Conservation (phyloP, 2,329 filamentous ascomycete species). For the Byssochlamys sp. region DNA sequence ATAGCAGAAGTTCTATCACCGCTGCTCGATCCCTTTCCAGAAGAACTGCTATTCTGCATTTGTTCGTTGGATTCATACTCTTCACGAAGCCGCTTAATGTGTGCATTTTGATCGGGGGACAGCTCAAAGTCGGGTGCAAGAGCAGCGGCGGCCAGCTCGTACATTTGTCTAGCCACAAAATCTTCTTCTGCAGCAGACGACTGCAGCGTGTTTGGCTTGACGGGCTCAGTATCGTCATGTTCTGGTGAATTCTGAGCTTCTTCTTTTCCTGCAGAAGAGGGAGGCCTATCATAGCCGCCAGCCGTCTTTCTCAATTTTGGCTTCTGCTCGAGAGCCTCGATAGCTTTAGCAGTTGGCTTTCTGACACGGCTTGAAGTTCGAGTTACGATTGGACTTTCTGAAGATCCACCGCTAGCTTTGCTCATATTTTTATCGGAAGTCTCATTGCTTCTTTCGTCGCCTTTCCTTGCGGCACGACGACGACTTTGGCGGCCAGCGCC, state of each 20-base stretch:
- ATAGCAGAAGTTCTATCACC: not conserved
- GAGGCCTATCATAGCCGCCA: slow-evolving; percentile 1
- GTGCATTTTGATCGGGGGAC: not conserved
- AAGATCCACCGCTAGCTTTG: slow-evolving; percentile 5
- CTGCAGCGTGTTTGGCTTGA: not conserved
- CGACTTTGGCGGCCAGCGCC: not conserved
- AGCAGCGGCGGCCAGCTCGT: slow-evolving; percentile 11
- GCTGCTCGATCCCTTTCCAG: not conserved
- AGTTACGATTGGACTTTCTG: slow-evolving; percentile 9
- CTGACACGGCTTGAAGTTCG: slow-evolving; percentile 19
- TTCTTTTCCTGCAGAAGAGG: not conserved
- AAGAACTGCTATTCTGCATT: not conserved
- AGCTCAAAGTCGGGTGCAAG: slow-evolving; percentile 10
- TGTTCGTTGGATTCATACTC: not conserved
- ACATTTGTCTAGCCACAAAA: slow-evolving; percentile 9
- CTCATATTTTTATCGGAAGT: not conserved
- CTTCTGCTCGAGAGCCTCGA: slow-evolving; percentile 16
- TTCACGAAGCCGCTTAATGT: not conserved
- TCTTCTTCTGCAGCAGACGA: slow-evolving; percentile 8
- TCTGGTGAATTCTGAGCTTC: not conserved
- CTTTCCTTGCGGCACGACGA: not conserved
- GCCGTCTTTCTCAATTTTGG: slow-evolving; percentile 8
- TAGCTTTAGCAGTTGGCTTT: slow-evolving; percentile 21
- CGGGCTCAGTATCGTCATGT: not conserved
- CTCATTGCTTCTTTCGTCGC: not conserved